Evolutionary conservation across 2,329 filamentous ascomycete species (phyloP).

Genomic region (Lecanosticta acicola): DNA sequence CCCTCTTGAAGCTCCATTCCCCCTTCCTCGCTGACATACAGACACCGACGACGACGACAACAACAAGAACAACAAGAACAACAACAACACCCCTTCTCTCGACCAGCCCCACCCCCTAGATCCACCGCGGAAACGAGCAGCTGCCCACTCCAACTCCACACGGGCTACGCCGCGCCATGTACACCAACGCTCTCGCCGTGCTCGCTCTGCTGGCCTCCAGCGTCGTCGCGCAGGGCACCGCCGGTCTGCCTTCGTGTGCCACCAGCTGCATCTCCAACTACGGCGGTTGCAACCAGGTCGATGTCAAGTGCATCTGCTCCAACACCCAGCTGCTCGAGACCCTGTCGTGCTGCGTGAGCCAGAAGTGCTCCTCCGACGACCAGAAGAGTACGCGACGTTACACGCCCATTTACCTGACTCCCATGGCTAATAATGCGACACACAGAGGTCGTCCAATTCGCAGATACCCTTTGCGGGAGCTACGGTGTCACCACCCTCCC

Average conservation of each 20-base stretch:
- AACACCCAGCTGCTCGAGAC: conserved; percentile 33
- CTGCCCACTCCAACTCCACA: conserved; percentile 1
- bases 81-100: no score
- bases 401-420: neutral
- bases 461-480: conserved; percentile 37
- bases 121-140: neutral
- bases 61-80: no score
- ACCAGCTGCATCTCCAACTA: conserved; percentile 35
- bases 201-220: conserved; percentile 18
- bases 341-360: conserved; percentile 40
- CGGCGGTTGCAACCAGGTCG: conserved; percentile 35
- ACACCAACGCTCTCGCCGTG: conserved; percentile 10
- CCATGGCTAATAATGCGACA: neutral
- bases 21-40: no score
- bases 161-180: conserved; percentile 14
- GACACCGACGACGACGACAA: no score
- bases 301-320: conserved; percentile 40
- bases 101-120: neutral
- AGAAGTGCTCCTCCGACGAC: conserved; percentile 31
- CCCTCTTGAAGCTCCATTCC: no score
- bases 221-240: conserved; percentile 14
- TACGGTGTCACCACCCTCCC: conserved; percentile 37
- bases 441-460: conserved; percentile 40
- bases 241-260: conserved; percentile 30
- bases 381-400: conserved; percentile 28